These are phyloP conservation scores for Delitschia confertaspora DNA, from an alignment of 495 filamentous ascomycete genomes.

Conservation along the genomic window DNA sequence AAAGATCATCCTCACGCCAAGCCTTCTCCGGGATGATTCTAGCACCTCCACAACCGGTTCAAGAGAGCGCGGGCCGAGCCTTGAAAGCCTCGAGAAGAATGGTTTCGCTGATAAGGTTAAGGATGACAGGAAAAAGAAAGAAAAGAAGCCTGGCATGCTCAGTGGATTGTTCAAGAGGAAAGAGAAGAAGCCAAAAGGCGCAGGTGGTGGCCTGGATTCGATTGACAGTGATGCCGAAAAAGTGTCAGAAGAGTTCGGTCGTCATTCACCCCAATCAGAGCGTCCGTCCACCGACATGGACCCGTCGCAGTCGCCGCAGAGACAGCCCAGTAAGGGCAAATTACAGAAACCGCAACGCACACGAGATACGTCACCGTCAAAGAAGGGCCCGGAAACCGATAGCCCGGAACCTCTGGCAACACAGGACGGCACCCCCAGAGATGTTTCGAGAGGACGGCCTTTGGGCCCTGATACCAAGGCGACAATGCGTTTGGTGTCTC, in stretches of 20 bases:
- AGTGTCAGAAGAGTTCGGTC: slow-evolving; percentile 43
- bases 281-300: slow-evolving; percentile 16
- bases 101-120: slow-evolving; percentile 47
- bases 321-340: slow-evolving; percentile 63
- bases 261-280: slow-evolving; percentile 39
- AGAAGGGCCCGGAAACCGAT: slow-evolving; percentile 19
- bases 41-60: slow-evolving; percentile 47
- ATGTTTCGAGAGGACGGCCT: slow-evolving; percentile 11
- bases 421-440: slow-evolving; percentile 7
- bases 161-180: slow-evolving; percentile 93
- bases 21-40: slow-evolving; percentile 79
- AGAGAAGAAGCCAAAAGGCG: slow-evolving; percentile 68
- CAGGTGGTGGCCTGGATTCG: slow-evolving; percentile 48
- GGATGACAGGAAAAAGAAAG: slow-evolving; percentile 80
- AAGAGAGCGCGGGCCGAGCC: slow-evolving; percentile 47
- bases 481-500: slow-evolving; percentile 54
- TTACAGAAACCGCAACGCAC: slow-evolving; percentile 56
- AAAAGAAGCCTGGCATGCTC: slow-evolving; percentile 86
- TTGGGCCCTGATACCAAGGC: slow-evolving; percentile 20
- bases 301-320: slow-evolving; percentile 36
- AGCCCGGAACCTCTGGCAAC: slow-evolving; percentile 23
- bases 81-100: slow-evolving; percentile 54
- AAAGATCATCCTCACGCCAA: slow-evolving; percentile 95
- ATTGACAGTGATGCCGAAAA: slow-evolving; percentile 43
- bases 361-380: slow-evolving; percentile 17